A percentile compares a stretch with the other conserved stretches of the same genome.
phyloP scores from a whole-genome alignment of 2,329 filamentous ascomycete species.

The Seiridium cupressi region DNA sequence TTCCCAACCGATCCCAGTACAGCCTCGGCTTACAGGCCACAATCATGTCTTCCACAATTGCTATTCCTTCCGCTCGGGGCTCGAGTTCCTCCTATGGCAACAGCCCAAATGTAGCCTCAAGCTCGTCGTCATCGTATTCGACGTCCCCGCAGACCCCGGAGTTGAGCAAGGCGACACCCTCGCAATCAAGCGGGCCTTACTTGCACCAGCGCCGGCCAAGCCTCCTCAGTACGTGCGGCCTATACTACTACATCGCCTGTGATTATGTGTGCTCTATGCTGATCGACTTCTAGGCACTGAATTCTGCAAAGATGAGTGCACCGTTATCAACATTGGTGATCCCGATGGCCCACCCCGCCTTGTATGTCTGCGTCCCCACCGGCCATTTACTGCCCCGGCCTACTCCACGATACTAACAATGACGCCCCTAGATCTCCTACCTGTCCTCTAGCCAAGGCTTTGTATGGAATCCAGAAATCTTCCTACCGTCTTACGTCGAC shows the following conservation, averaged over 20 bases:
- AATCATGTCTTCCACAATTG: slow-evolving; percentile 67
- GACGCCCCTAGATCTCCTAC: slow-evolving; percentile 65
- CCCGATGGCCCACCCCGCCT: slow-evolving; percentile 70
- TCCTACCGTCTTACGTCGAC: slow-evolving; percentile 75
- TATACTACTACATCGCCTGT: slow-evolving; percentile 8
- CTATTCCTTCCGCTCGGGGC: slow-evolving; percentile 54
- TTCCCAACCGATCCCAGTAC: not conserved
- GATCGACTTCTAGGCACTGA: slow-evolving; percentile 57
- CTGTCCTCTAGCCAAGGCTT: slow-evolving; percentile 78
- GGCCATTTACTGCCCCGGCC: not conserved
- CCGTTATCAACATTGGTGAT: slow-evolving; percentile 76
- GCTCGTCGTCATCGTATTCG: slow-evolving; percentile 58
- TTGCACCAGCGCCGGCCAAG: slow-evolving; percentile 58
- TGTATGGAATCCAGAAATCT: slow-evolving; percentile 83
- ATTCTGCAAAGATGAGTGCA: slow-evolving; percentile 72
- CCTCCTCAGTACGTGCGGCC: slow-evolving; percentile 53
- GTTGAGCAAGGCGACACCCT: slow-evolving; percentile 38
- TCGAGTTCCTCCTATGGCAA: slow-evolving; percentile 34
- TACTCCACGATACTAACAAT: not conserved
- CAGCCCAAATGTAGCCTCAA: slow-evolving; percentile 43
- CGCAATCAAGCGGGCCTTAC: slow-evolving; percentile 31
- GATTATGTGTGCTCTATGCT: slow-evolving; percentile 9
- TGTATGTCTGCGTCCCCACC: slow-evolving; percentile 44
- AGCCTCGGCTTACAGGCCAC: slow-evolving; percentile 6
- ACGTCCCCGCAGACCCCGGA: slow-evolving; percentile 49